These are phyloP conservation scores for Centaurea solstitialis DNA, from an alignment of 129 eudicot genomes.

Conservation along the genomic window DNA sequence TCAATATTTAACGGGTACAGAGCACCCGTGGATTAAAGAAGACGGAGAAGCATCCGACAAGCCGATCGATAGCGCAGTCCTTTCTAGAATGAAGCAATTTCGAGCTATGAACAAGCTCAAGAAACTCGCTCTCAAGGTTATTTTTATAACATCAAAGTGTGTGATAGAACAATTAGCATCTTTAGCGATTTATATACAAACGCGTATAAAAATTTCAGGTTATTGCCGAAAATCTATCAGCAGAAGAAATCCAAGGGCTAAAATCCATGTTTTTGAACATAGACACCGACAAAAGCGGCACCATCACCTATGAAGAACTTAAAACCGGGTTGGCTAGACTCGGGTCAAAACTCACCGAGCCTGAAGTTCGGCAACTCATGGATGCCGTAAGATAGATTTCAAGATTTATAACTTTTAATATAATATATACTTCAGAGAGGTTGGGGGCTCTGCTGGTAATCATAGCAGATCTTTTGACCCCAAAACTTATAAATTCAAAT, in stretches of 20 bases:
- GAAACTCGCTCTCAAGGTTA: slow-evolving; percentile 93
- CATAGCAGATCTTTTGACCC: no score
- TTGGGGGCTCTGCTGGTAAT: no score
- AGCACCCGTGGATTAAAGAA: slow-evolving; percentile 95
- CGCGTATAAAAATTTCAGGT: slow-evolving; percentile 40
- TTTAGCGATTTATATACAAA: neutral
- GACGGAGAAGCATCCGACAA: slow-evolving; percentile 95
- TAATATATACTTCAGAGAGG: no score
- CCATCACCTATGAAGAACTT: slow-evolving; percentile 86
- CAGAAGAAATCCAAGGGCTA: slow-evolving; percentile 88
- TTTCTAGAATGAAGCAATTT: slow-evolving; percentile 96
- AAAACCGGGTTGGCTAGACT: slow-evolving; percentile 88
- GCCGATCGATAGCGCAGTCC: slow-evolving; percentile 93
- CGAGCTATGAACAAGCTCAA: slow-evolving; percentile 97
- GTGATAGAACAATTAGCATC: neutral
- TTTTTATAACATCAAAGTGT: neutral
- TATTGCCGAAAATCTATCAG: slow-evolving; percentile 86
- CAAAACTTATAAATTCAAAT: no score
- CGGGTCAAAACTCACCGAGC: slow-evolving; percentile 87
- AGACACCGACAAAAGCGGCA: slow-evolving; percentile 87
- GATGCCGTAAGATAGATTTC: slow-evolving; percentile 66
- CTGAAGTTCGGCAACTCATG: slow-evolving; percentile 92
- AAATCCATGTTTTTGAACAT: slow-evolving; percentile 87
- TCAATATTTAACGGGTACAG: slow-evolving; percentile 25
- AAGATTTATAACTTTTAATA: neutral